A percentile compares a stretch with the other conserved stretches of the same genome.
Conservation (phyloP, 495 filamentous ascomycete species). For the Halenospora varia region DNA sequence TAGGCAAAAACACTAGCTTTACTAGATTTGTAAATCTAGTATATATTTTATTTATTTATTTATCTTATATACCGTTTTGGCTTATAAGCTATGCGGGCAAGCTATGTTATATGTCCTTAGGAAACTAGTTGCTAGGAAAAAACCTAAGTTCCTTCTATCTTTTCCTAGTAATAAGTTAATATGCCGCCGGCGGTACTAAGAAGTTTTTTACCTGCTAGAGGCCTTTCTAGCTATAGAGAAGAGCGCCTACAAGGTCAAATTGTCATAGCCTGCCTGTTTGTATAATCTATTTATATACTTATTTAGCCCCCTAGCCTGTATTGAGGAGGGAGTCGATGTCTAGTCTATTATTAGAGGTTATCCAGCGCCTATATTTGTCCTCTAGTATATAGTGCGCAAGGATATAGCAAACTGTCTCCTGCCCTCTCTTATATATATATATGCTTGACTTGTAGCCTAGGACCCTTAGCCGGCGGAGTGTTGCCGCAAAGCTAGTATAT, state of each 20-base stretch:
- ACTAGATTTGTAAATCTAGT: too few species aligned
- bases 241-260: neutral
- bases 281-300: neutral
- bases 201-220: neutral
- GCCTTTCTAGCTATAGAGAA: neutral
- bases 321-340: neutral
- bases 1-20: too few species aligned
- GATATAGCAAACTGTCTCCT: neutral
- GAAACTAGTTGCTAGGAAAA: neutral
- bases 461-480: neutral
- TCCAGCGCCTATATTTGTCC: neutral
- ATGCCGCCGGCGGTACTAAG: neutral
- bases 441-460: neutral
- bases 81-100: too few species aligned
- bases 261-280: neutral
- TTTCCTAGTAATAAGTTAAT: neutral
- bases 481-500: neutral
- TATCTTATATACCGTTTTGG: too few species aligned
- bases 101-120: neutral
- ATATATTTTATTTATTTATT: too few species aligned
- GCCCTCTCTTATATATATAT: neutral
- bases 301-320: neutral
- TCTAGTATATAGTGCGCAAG: neutral
- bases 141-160: neutral
- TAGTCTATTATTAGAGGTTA: neutral